Percentiles rank a stretch among this genome's conserved stretches.
phyloP scores from a whole-genome alignment of 805 yeast genomes.

The Candida nitratophila region DNA sequence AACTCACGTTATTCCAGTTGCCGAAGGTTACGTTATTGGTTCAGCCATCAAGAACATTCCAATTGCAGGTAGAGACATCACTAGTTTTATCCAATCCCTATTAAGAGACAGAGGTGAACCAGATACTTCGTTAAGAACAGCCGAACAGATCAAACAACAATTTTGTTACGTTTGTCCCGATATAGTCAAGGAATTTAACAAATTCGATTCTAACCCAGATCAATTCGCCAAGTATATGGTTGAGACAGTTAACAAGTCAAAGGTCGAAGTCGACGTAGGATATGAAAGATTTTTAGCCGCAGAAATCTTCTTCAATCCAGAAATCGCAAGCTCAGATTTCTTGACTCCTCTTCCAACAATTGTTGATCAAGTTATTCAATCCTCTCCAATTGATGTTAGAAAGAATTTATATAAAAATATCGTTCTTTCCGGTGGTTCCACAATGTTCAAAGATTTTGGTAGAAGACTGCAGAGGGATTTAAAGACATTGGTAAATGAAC shows the following conservation, averaged over 20 bases:
- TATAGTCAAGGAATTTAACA: slow-evolving; percentile 91
- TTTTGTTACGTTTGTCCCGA: slow-evolving; percentile 97
- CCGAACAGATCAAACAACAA: slow-evolving; percentile 94
- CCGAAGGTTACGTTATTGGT: slow-evolving; percentile 98
- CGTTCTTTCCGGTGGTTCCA: slow-evolving; percentile 95
- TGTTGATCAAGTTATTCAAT: slow-evolving; percentile 91
- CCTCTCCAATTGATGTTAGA: slow-evolving; percentile 96
- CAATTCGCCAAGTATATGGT: slow-evolving; percentile 90
- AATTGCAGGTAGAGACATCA: slow-evolving; percentile 97
- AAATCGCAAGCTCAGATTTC: slow-evolving; percentile 91
- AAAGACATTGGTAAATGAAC: slow-evolving; percentile 77
- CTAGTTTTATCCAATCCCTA: slow-evolving; percentile 85
- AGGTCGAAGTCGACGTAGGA: slow-evolving; percentile 81
- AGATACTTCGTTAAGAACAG: slow-evolving; percentile 90
- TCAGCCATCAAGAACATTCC: slow-evolving; percentile 96
- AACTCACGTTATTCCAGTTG: slow-evolving; percentile 97
- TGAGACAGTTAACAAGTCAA: slow-evolving; percentile 65
- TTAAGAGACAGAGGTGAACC: slow-evolving; percentile 95
- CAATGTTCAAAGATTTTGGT: slow-evolving; percentile 98
- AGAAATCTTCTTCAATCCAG: slow-evolving; percentile 98
- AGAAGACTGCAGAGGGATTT: slow-evolving; percentile 95
- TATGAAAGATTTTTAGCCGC: slow-evolving; percentile 98
- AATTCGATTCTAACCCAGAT: slow-evolving; percentile 90
- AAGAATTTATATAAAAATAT: slow-evolving; percentile 93
- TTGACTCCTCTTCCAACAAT: slow-evolving; percentile 94